Evolutionary conservation across 352 stramenopile genomes (phyloP), one percentile per base, ranked within the genome.

Genomic region (Globisporangium alternatum): DNA sequence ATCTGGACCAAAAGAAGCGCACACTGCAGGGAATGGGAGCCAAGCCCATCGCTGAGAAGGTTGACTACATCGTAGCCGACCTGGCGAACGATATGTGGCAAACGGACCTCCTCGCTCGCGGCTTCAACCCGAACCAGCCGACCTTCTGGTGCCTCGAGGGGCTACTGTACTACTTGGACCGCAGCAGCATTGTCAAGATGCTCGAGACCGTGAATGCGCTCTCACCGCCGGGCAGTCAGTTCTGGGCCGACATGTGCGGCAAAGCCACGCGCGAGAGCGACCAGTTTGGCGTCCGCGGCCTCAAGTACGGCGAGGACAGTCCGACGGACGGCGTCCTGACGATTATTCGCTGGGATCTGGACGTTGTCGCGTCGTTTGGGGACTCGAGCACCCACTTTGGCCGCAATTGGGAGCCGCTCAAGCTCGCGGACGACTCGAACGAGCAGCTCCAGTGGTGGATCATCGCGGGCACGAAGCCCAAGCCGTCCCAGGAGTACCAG

Each of bases 241-340:
- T 71, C 47, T 71, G 66, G 66, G 66, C 28, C n/a, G 66, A 71
- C 21, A 70, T 71, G 66, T 64, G 61, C 31, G 66, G 66, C 25
- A 8, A 39, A n/a, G 49, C 55, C 0, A 39, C 56, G 5, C 5
- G 62, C 15, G 15, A 39, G 28, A 61, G 37, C 9, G 64, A 69
- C 15, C 19, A 25, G 30, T 60, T 44, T 17, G 64, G 47, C 19
- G 12, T 53, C 33, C 54, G 41, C 28, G 47, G 37, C 2, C 39
- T 68, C 43, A 69, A 70, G 35, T 71, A 66, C 21, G 66, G 52
- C 41, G 66, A 71, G 47, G 54, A 71, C 44, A 47, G 43, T n/a
- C 51, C 61, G 17, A 44, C 30, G 3, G 56, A 65, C 17, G 66
- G 66, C 7, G 49, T 66, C 0, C 44, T 71, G 22, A 47, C 52